Conservation (phyloP, 2,329 filamentous ascomycete species). For the Exophiala mesophila region DNA sequence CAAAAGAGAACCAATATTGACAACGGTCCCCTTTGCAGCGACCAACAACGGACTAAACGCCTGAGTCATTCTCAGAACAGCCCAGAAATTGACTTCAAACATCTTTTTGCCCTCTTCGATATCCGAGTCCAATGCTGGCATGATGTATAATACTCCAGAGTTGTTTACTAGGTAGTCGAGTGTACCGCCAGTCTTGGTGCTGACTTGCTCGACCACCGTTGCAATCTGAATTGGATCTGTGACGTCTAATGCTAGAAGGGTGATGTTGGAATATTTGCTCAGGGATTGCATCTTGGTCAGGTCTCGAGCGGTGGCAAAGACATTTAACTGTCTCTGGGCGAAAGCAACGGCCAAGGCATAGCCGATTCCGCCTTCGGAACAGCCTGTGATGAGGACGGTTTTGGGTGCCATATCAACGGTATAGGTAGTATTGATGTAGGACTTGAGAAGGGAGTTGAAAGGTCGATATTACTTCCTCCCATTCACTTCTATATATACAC, state of each 20-base stretch:
- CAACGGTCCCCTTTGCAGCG: background rate
- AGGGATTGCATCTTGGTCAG: background rate
- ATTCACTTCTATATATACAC: too few relatives aligned
- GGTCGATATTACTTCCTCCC: too few relatives aligned
- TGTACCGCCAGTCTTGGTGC: background rate
- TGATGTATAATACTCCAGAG: background rate
- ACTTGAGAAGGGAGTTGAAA: too few relatives aligned
- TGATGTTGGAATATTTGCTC: background rate
- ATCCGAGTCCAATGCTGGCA: background rate
- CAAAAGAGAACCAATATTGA: background rate
- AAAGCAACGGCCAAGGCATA: background rate
- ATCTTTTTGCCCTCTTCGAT: background rate
- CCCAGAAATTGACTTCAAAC: background rate
- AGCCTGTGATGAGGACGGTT: background rate
- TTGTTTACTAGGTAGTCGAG: background rate
- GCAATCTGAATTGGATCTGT: background rate
- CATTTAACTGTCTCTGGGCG: background rate
- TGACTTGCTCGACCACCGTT: background rate
- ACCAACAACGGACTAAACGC: background rate
- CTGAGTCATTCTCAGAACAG: background rate
- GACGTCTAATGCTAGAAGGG: background rate
- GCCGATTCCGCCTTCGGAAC: background rate
- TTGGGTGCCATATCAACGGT: too few relatives aligned
- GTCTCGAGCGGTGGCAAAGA: background rate
- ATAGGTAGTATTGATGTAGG: too few relatives aligned